These are phyloP conservation scores for Cercospora sp. DNA, from an alignment of 2,329 filamentous ascomycete genomes.

Conservation along the genomic window DNA sequence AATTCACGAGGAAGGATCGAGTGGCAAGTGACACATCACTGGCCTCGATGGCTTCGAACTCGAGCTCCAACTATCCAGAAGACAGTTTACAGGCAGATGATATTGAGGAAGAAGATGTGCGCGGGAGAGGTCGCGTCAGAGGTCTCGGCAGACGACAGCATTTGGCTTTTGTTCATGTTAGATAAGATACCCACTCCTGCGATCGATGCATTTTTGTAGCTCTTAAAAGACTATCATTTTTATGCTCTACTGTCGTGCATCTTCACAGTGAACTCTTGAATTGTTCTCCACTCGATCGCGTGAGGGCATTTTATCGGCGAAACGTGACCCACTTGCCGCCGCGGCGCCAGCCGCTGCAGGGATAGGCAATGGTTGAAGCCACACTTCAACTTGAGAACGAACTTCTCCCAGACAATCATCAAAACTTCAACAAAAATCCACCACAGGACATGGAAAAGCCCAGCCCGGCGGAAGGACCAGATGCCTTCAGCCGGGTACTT, in stretches of 20 bases:
- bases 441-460: constrained; percentile 16
- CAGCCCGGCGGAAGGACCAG: constrained; percentile 53
- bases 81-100: constrained; percentile 23
- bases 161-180: constrained; percentile 1
- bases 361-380: constrained; percentile 1
- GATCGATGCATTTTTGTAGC: constrained; percentile 1
- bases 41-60: constrained; percentile 7
- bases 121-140: constrained; percentile 19
- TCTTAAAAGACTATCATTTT: not conserved
- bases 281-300: not conserved
- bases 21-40: constrained; percentile 9
- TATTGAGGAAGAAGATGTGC: constrained; percentile 21
- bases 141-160: constrained; percentile 6
- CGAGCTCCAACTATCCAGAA: constrained; percentile 25
- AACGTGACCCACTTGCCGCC: not conserved
- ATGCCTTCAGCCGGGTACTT: constrained; percentile 82
- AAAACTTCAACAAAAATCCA: constrained; percentile 2
- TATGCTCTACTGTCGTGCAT: not conserved
- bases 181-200: constrained; percentile 12
- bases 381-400: constrained; percentile 3
- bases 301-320: not conserved
- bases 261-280: not conserved
- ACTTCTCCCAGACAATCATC: not conserved
- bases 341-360: not conserved
- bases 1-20: constrained; percentile 1